Evolutionary conservation across 257 asterid species (phyloP), one percentile per base, ranked within the genome.

Genomic region (Solanum chilense): DNA sequence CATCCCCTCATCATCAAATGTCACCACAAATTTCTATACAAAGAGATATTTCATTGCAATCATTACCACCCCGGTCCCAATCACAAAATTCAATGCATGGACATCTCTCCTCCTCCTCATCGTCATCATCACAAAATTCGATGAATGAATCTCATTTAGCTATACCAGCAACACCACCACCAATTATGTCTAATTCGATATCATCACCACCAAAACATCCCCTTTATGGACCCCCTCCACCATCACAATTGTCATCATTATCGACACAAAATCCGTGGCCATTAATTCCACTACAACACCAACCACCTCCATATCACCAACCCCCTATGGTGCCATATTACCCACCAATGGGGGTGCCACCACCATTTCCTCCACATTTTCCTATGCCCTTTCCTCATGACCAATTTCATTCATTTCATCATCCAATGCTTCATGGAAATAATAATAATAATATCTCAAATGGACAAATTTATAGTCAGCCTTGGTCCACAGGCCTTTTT

Each of bases 401-500:
- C 64, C 84, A 78, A 5, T 78, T 78, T 76, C 82, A 41, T 75
- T 42, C 80, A 73, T 31, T n/a, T 25, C 18, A 68, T n/a, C 12
- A n/a, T 25, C 41, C 87, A 64, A 66, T 21, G 78, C 9, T 7
- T 15, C 85, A 2, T 18, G 80, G 66, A 66, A 60, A 41, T 69
- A 44, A 5, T 37, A 33, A 37, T 82, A n/a, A 33, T 56, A 60
- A 64, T 29, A 42, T 8, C 27, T 39, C 25, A 20, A 84, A 66
- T 66, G 39, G 44, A 10, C 42, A 84, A 6, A 49, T 42, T 39
- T 84, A 37, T 52, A 73, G 23, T 39, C 85, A 52, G 11, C 42
- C 87, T 9, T 87, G 89, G 89, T 83, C 87, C 47, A 87, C 85
- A 23, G 87, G 87, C 39, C 89, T 87, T 71, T 73, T 47, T 41